Evolutionary conservation across 2,329 filamentous ascomycete genomes (phyloP), one percentile per base, ranked within the genome.

Genomic region (Pyrenophora tritici-repentis): DNA sequence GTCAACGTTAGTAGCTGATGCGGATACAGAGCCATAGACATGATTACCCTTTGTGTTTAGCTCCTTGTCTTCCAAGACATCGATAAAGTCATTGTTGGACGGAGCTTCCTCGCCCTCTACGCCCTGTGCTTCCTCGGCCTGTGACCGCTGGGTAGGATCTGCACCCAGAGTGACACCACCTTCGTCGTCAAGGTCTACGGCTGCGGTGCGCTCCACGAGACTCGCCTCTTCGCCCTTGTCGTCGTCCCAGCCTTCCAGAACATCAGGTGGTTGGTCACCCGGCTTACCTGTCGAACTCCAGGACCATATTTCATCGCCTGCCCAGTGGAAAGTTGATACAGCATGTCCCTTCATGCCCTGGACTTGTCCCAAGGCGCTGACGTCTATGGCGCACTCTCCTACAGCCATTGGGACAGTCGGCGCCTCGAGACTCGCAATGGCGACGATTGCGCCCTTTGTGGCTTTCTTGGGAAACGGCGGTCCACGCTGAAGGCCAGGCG

Each of bases 231-330:
- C 63, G 29, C 69, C 58, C 3, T 67, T 65, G 24, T 73, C 72
- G 14, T 72, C 67, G 16, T 70, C 66, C 76, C 78, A 87, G 0
- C 79, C 83, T 14, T 80, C 73, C 13, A 86, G 64, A 10, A 77
- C 72, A 22, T 79, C 78, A 1, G 85, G 85, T 10, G 81, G 74
- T 13, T 78, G 71, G 33, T 73, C 73, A 8, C 83, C 85, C 14
- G 80, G 76, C 51, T 77, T 80, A 4, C 79, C 82, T 22, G 74
- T 76, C 26, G 79, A 75, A 61, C 80, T 85, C 82, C 83, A 87
- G 4, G 76, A 76, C 84, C 85, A 88, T n/a, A 87, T 65, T 72
- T 89, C 86, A 72, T 89, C 86, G 1, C 86, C 85, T 53, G 80
- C 78, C 86, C 86, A 88, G 63, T 88, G 86, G 41, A 88, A 73